phyloP scores from a whole-genome alignment of 2,329 filamentous ascomycete species.

The Shiraia sp. region DNA sequence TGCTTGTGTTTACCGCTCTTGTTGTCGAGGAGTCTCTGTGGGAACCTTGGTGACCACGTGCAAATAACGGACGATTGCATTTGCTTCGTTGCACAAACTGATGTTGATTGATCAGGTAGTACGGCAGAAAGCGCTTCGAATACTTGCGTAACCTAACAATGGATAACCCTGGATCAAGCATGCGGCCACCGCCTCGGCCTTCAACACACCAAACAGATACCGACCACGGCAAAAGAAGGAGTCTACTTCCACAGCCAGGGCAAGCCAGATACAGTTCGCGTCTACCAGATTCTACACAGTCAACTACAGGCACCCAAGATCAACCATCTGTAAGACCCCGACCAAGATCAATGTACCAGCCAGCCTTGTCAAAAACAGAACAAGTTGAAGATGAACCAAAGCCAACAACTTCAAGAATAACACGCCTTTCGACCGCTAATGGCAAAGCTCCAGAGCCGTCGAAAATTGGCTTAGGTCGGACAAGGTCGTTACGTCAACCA shows the following conservation, averaged over 20 bases:
- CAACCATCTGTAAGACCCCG: conserved; percentile 21
- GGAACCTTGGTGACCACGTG: too few species aligned
- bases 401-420: conserved; percentile 11
- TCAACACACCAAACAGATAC: conserved; percentile 11
- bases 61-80: too few species aligned
- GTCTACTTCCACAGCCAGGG: conserved; percentile 41
- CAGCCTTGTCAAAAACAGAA: conserved; percentile 12
- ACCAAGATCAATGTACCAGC: conserved; percentile 38
- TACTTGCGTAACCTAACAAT: neutral
- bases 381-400: conserved; percentile 10
- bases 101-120: too few species aligned
- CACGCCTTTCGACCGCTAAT: conserved; percentile 20
- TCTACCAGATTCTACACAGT: neutral
- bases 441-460: conserved; percentile 23
- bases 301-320: conserved; percentile 2
- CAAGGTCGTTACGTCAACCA: conserved; percentile 39
- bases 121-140: neutral
- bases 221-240: conserved; percentile 22
- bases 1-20: too few species aligned
- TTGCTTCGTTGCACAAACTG: too few species aligned
- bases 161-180: neutral
- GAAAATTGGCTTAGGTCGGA: conserved; percentile 23
- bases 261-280: conserved; percentile 23
- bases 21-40: too few species aligned
- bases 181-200: conserved; percentile 4